phyloP scores from a whole-genome alignment of 1,284 basidiomycete species.

The Athelia sp. region DNA sequence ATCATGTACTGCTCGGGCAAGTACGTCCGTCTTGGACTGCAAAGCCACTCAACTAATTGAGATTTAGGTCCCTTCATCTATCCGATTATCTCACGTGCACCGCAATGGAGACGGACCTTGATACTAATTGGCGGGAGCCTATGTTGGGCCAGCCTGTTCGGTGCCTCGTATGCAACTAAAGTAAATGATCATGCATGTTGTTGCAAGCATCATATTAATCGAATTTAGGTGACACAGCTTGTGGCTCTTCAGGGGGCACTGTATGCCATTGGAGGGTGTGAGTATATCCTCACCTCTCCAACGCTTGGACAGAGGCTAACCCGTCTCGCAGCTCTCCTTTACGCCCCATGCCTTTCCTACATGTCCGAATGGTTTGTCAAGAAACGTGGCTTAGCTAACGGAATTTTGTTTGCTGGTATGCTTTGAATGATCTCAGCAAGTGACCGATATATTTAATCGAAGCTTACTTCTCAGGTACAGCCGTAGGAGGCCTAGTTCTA shows the following conservation, averaged over 20 bases:
- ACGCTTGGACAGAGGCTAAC: not conserved
- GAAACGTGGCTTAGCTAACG: constrained; percentile 34
- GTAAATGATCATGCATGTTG: constrained; percentile 11
- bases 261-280: constrained; percentile 33
- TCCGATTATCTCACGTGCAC: constrained; percentile 24
- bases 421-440: no score
- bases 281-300: constrained; percentile 5
- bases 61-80: constrained; percentile 20
- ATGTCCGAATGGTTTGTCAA: constrained; percentile 39
- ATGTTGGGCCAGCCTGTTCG: constrained; percentile 25
- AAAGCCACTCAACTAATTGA: not conserved
- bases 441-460: no score
- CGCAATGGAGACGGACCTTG: constrained; percentile 18
- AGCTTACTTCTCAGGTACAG: no score
- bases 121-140: constrained; percentile 28
- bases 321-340: constrained; percentile 24
- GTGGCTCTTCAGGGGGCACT: constrained; percentile 32
- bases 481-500: constrained; percentile 29
- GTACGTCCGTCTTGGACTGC: not conserved
- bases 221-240: constrained; percentile 29
- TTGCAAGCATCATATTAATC: not conserved
- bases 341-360: constrained; percentile 30
- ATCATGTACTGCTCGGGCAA: constrained; percentile 30
- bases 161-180: constrained; percentile 28
- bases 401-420: constrained; percentile 34